Conservation (phyloP, 1,284 basidiomycete species). For the Cutaneotrichosporon mucoides region DNA sequence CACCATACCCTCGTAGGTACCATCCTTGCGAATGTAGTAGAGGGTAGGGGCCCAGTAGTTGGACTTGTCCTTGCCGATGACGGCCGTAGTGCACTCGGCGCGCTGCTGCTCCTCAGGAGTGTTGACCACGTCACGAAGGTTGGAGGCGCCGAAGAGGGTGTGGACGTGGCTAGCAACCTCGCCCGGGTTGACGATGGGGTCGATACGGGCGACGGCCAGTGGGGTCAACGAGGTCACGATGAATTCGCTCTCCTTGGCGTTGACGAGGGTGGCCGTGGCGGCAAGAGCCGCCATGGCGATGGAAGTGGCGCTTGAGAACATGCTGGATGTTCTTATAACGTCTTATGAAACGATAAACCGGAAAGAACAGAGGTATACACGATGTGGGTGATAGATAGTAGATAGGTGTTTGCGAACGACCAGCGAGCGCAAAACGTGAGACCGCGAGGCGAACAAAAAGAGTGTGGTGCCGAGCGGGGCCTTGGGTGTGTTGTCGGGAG, state of each 20-base stretch:
- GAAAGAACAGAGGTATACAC: no score
- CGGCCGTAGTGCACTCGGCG: constrained; percentile 31
- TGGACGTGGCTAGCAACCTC: constrained; percentile 44
- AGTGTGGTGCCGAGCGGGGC: constrained; percentile 4
- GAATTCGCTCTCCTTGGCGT: not conserved
- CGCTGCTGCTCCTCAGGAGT: constrained; percentile 23
- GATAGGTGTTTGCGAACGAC: not conserved
- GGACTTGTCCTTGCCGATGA: constrained; percentile 48
- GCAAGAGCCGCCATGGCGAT: not conserved
- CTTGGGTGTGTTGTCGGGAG: not conserved
- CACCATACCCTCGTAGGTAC: constrained; percentile 29
- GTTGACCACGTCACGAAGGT: constrained; percentile 29
- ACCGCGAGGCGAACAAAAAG: constrained; percentile 1
- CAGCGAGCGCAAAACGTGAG: not conserved
- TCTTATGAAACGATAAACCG: not conserved
- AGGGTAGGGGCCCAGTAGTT: constrained; percentile 52
- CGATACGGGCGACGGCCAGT: constrained; percentile 25
- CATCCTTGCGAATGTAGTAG: constrained; percentile 45
- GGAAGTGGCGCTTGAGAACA: not conserved
- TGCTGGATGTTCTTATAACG: not conserved
- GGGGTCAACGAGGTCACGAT: not conserved
- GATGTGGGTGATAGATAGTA: not conserved
- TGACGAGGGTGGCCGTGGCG: not conserved
- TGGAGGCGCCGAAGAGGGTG: constrained; percentile 44
- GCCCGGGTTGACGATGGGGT: constrained; percentile 47